These are phyloP conservation scores for Catharanthus roseus DNA, from an alignment of 257 asterid species.

Conservation along the genomic window DNA sequence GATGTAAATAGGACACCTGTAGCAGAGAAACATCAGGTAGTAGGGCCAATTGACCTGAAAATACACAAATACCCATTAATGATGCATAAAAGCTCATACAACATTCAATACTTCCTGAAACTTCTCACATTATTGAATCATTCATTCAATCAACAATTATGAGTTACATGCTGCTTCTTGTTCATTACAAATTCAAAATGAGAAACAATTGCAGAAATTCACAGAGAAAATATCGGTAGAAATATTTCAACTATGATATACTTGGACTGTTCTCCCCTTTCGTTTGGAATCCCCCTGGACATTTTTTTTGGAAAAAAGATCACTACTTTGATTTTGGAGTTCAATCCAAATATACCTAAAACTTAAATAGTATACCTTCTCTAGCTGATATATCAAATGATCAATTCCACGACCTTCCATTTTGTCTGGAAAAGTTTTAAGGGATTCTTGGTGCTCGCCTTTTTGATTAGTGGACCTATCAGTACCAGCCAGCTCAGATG, in stretches of 20 bases:
- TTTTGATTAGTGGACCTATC: conserved; percentile 23
- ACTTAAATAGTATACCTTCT: conserved; percentile 41
- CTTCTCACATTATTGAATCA: neutral
- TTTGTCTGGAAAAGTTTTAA: conserved; percentile 21
- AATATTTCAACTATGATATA: conserved; percentile 5
- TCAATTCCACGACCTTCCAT: conserved; percentile 27
- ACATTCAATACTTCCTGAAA: neutral
- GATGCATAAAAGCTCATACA: conserved; percentile 3
- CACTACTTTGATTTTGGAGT: too few species aligned
- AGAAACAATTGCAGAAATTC: neutral
- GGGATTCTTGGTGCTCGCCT: conserved; percentile 31
- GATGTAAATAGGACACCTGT: conserved; percentile 60
- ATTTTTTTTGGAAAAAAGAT: too few species aligned
- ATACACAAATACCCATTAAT: conserved; percentile 12
- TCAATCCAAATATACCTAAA: neutral
- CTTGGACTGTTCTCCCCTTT: too few species aligned
- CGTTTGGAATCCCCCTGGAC: too few species aligned
- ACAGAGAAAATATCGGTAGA: conserved; percentile 12
- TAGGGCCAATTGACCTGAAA: conserved; percentile 58
- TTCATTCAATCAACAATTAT: neutral
- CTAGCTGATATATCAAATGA: conserved; percentile 30
- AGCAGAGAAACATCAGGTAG: conserved; percentile 46
- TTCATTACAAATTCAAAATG: neutral
- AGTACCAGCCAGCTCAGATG: conserved; percentile 12
- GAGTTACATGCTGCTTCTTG: neutral